Conservation (phyloP, 345 rosid species). For the Ricinus communis region DNA sequence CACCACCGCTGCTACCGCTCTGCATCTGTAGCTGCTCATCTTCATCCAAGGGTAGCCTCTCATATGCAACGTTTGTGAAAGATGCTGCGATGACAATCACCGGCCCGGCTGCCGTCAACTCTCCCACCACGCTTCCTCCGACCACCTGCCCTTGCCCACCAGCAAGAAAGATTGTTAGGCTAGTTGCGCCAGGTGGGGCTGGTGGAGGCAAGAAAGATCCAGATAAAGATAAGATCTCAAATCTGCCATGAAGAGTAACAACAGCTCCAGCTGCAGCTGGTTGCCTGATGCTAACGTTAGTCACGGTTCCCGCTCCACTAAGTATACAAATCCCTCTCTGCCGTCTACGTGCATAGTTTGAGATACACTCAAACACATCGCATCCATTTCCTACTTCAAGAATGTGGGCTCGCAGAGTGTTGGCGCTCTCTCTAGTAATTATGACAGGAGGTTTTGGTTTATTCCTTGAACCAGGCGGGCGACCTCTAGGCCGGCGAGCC, state of each 20-base stretch:
- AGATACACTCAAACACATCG: slow-evolving; percentile 85
- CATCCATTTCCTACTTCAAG: slow-evolving; percentile 86
- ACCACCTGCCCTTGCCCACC: slow-evolving; percentile 95
- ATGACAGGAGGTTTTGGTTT: slow-evolving; percentile 88
- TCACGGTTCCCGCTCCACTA: slow-evolving; percentile 84
- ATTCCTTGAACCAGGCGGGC: slow-evolving; percentile 94
- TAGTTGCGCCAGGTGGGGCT: slow-evolving; percentile 94
- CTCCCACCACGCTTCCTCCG: slow-evolving; percentile 94
- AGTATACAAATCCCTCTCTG: slow-evolving; percentile 91
- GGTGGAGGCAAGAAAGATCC: slow-evolving; percentile 97
- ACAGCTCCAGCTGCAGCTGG: slow-evolving; percentile 81
- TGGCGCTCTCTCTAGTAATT: slow-evolving; percentile 94
- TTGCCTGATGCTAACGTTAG: slow-evolving; percentile 86
- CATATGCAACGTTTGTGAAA: slow-evolving; percentile 90
- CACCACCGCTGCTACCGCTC: slow-evolving; percentile 42
- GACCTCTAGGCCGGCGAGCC: slow-evolving; percentile 78
- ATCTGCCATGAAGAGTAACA: slow-evolving; percentile 79
- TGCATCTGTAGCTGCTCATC: slow-evolving; percentile 76
- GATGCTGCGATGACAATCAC: slow-evolving; percentile 92
- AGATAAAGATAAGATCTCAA: slow-evolving; percentile 83
- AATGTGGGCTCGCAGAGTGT: slow-evolving; percentile 95
- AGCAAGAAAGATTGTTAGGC: slow-evolving; percentile 75
- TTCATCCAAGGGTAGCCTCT: slow-evolving; percentile 86
- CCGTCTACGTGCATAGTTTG: slow-evolving; percentile 81
- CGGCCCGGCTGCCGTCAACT: slow-evolving; percentile 87